Evolutionary conservation across 2,329 filamentous ascomycete species (phyloP).

Genomic region (Botrytis byssoidea): DNA sequence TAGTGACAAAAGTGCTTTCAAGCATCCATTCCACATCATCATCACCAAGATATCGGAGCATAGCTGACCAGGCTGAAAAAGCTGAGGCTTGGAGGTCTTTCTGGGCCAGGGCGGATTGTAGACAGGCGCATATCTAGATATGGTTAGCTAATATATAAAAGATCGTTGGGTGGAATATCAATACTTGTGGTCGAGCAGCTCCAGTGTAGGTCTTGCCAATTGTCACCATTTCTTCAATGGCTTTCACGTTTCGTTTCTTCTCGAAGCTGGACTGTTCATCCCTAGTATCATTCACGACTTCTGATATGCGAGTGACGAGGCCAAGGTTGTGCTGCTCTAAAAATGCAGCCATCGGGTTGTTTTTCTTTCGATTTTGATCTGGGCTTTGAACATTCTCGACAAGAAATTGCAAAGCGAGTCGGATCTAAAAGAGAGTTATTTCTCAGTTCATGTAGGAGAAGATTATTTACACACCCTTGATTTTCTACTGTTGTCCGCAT

Average conservation of each 20-base stretch:
- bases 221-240: constrained; percentile 83
- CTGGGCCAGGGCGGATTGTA: constrained; percentile 78
- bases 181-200: constrained; percentile 84
- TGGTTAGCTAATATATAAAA: background rate
- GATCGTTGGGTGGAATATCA: constrained; percentile 42
- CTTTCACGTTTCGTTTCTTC: constrained; percentile 73
- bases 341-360: constrained; percentile 67
- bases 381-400: constrained; percentile 38
- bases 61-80: constrained; percentile 79
- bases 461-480: constrained; percentile 50
- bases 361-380: constrained; percentile 42
- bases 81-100: constrained; percentile 73
- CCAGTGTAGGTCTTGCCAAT: constrained; percentile 71
- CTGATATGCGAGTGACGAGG: constrained; percentile 79
- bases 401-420: constrained; percentile 42
- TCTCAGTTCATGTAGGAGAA: background rate
- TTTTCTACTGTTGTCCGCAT: constrained; percentile 58
- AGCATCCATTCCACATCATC: constrained; percentile 78
- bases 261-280: constrained; percentile 60
- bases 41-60: constrained; percentile 71
- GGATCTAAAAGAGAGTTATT: constrained; percentile 32
- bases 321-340: constrained; percentile 82
- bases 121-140: constrained; percentile 78
- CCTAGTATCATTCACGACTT: constrained; percentile 68
- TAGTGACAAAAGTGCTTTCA: constrained; percentile 85